Conservation (phyloP, 1,139 yeast species). For the Kodamaea plutei region DNA sequence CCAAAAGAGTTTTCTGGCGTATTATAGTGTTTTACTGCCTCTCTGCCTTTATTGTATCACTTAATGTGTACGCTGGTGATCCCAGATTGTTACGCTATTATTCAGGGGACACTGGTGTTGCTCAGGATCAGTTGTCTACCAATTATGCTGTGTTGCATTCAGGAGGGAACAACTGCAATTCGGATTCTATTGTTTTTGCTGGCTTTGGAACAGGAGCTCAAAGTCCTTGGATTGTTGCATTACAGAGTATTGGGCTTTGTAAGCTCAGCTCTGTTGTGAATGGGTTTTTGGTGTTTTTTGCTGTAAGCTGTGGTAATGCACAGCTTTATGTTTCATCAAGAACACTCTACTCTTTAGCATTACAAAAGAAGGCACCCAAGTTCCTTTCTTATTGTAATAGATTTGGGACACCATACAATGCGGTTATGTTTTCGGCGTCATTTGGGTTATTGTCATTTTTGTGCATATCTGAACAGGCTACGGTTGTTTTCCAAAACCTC, state of each 20-base stretch:
- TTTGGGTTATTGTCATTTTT: constrained; percentile 61
- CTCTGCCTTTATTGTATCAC: constrained; percentile 67
- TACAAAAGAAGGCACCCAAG: constrained; percentile 65
- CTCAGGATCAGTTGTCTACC: constrained; percentile 18
- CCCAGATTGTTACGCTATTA: constrained; percentile 59
- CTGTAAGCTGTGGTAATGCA: constrained; percentile 72
- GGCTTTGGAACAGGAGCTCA: constrained; percentile 59
- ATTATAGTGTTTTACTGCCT: constrained; percentile 64
- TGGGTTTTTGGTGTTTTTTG: constrained; percentile 68
- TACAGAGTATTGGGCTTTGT: constrained; percentile 67
- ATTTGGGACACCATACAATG: constrained; percentile 67
- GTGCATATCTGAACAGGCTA: constrained; percentile 55
- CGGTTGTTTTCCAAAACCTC: constrained; percentile 62
- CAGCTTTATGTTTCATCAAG: constrained; percentile 77
- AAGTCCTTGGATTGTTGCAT: constrained; percentile 78
- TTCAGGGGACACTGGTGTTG: constrained; percentile 32
- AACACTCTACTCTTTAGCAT: constrained; percentile 69
- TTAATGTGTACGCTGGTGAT: constrained; percentile 73
- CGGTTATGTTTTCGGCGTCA: constrained; percentile 59
- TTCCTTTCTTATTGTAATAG: constrained; percentile 57
- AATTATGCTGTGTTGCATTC: constrained; percentile 35
- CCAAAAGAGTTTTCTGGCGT: constrained; percentile 70
- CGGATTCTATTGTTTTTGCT: constrained; percentile 34
- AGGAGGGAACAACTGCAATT: constrained; percentile 38
- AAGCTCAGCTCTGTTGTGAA: constrained; percentile 57